Evolutionary conservation across 2,329 filamentous ascomycete genomes (phyloP).

Genomic region (Ophiostoma tasmaniense): DNA sequence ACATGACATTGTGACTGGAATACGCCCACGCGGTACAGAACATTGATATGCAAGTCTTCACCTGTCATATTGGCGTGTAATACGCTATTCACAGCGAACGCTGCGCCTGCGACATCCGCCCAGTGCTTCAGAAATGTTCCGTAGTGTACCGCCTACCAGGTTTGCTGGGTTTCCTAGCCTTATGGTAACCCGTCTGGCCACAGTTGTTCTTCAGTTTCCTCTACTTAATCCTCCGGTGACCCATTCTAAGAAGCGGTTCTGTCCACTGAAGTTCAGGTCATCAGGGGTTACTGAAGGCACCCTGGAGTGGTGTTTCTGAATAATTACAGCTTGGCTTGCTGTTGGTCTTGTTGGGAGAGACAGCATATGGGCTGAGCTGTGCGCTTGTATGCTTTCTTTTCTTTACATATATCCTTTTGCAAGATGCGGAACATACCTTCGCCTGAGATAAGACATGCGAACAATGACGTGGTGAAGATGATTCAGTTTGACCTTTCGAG

Average conservation of each 20-base stretch:
- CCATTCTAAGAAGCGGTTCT: neutral
- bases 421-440: neutral
- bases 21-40: neutral
- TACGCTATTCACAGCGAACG: neutral
- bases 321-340: neutral
- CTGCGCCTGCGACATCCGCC: neutral
- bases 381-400: neutral
- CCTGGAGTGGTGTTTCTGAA: neutral
- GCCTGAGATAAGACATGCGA: neutral
- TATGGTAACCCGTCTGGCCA: neutral
- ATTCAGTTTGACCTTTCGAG: neutral
- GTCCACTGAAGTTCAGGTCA: neutral
- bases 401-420: neutral
- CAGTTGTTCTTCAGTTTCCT: neutral
- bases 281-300: neutral
- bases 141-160: neutral
- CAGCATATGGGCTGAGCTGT: neutral
- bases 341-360: constrained; percentile 3
- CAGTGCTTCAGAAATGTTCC: neutral
- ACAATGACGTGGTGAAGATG: neutral
- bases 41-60: neutral
- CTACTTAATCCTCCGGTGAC: neutral
- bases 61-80: too few species aligned
- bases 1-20: neutral
- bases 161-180: neutral